Base-by-base conservation (phyloP, 108 stramenopile species). In the Aureococcus anophagefferens region DNA sequence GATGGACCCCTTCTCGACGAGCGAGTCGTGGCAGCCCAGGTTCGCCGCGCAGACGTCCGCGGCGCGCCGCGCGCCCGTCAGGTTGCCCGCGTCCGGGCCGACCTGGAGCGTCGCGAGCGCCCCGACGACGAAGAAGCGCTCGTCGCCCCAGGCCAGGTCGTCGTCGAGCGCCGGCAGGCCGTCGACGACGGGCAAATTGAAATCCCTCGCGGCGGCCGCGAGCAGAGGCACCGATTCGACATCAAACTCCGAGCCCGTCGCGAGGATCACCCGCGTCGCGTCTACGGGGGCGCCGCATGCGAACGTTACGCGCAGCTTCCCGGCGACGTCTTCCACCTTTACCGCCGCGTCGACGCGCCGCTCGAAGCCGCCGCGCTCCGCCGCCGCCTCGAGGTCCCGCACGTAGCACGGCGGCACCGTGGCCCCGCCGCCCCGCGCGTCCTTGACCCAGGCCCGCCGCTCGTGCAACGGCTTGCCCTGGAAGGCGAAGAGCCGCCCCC, bases 371-470 rank as follows among this genome's bases (percentile, higher is more conserved):
- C 84, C 82, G 17, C 33, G 69, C 46, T 46, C 45, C 71, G 78
- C 77, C 71, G 74, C 62, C 34, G 70, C 18, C 34, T 72, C 68
- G 44, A 87, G 32, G 67, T 81, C 73, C 5, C 75, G 33, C 83
- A 90, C 83, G 74, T 90, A 90, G 0, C 80, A 46, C 40, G 80
- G 83, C 40, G 89, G 89, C 4, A 90, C 85, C 66, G 83, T 87
- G 9, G 40, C 40, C 5, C 89, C 89, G 30, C 89, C 89, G 62
- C 81, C 80, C 35, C 89, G 64, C 30, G 71, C 70, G 28, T 71
- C 70, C 71, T 74, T 75, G 36, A 87, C 45, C 35, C 36, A 31
- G 17, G 28, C 62, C 32, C 78, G 32, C 64, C 87, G 78, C 40
- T 78, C 70, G 11, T 64, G 68, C 15, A 76, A 64, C 5, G 80